Conservation (phyloP, 1,284 basidiomycete species). For the Malassezia furfur region DNA sequence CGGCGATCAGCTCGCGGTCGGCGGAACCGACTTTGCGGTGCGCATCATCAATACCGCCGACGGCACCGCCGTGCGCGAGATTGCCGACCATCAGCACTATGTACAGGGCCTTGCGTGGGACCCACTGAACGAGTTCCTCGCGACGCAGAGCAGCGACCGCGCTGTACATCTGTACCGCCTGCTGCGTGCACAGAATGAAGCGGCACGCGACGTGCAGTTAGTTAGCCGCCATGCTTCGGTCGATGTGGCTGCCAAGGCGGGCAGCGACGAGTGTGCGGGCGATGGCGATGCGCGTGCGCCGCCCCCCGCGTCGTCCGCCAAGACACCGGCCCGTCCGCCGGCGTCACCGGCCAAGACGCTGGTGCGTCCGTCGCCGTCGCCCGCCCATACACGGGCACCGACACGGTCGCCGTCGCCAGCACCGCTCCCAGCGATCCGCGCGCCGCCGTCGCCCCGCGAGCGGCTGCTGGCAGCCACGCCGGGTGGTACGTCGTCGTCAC, state of each 20-base stretch:
- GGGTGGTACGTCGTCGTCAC: conserved; percentile 18
- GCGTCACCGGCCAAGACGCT: conserved; percentile 3
- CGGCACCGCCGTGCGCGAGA: conserved; percentile 40
- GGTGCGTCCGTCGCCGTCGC: not conserved
- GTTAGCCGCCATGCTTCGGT: conserved; percentile 33
- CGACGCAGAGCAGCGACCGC: conserved; percentile 45
- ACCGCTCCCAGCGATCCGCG: conserved; percentile 46
- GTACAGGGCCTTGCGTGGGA: conserved; percentile 48
- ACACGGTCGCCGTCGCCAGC: conserved; percentile 28
- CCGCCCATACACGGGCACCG: not conserved
- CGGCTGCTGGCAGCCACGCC: conserved; percentile 20
- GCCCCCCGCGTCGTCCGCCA: not conserved
- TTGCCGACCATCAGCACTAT: conserved; percentile 45
- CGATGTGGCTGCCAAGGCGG: conserved; percentile 27
- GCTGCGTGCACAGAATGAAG: conserved; percentile 7
- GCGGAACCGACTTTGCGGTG: conserved; percentile 91
- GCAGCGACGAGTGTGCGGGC: not conserved
- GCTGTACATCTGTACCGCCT: conserved; percentile 36
- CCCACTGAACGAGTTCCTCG: conserved; percentile 40
- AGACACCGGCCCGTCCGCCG: not conserved
- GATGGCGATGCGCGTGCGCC: conserved; percentile 3
- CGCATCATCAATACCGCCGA: conserved; percentile 69
- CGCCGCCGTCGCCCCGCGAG: conserved; percentile 37
- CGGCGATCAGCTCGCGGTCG: conserved; percentile 83
- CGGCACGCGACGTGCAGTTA: conserved; percentile 21